Percentiles rank a stretch among this genome's conserved stretches.
These are phyloP conservation scores for Eucalyptus tenuipes DNA, from an alignment of 345 rosid species.

Conservation along the genomic window DNA sequence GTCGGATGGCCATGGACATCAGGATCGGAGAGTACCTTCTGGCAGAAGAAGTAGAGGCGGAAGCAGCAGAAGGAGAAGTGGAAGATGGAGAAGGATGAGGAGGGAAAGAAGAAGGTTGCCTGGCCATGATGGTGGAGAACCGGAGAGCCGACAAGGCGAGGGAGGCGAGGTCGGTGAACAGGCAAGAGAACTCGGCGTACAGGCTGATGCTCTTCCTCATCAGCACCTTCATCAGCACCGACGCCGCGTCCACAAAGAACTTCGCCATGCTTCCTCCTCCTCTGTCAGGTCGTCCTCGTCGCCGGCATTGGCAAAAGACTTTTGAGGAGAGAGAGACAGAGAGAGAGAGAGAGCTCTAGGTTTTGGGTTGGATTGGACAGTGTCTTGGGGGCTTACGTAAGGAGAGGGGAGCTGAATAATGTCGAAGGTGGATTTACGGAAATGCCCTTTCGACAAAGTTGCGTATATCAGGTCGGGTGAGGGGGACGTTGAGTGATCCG, in stretches of 20 bases:
- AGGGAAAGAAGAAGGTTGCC: background rate
- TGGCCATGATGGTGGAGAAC: background rate
- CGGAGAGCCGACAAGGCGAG: background rate
- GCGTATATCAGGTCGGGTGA: background rate
- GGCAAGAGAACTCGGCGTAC: background rate
- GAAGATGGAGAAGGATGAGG: background rate
- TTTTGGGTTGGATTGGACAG: background rate
- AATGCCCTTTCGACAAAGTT: background rate
- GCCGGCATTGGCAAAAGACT: background rate
- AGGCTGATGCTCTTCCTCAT: slow-evolving; percentile 2
- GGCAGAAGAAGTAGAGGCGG: background rate
- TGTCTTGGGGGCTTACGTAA: background rate
- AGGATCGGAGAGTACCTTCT: background rate
- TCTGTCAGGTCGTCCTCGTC: background rate
- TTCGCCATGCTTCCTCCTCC: background rate
- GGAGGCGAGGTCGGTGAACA: background rate
- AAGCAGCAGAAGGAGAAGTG: background rate
- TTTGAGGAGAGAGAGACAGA: background rate
- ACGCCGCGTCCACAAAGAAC: background rate
- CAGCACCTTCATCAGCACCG: background rate
- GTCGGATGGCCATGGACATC: background rate
- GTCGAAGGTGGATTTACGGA: background rate
- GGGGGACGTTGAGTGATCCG: background rate
- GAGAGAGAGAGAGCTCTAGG: background rate
- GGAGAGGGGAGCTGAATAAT: background rate